Evolutionary conservation across 2,329 filamentous ascomycete species (phyloP), one percentile per base, ranked within the genome.

Genomic region (Escovopsis sp.): DNA sequence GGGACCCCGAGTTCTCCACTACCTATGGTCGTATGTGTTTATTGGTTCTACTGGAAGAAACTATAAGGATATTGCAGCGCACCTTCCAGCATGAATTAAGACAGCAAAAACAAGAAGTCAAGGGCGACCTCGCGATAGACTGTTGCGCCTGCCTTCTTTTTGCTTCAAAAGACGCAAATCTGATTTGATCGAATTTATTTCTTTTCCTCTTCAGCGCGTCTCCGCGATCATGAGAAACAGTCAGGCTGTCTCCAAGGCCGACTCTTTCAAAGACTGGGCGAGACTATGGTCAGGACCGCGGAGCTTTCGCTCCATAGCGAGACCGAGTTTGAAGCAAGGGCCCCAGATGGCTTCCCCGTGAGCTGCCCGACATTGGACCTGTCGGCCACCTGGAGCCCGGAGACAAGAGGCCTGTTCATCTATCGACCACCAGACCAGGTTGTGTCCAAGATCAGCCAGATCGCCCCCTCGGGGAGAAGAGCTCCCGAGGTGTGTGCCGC

Each of bases 321-420:
- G 54, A 76, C 74, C 50, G 64, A 66, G 48, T 68, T 81, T 46
- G 66, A 72, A 39, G 62, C 69, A 37, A 67, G 68, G 20, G 68
- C 76, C 16, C 67, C 73, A 32, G 63, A 68, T 31, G 65, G 43
- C 37, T 71, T 81, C 39, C 68, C 89, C 30, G 71, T 79, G 24
- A 85, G 83, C 60, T 94, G 86, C 59, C 85, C 88, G 13, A 81
- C 79, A 8, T 84, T 94, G 66, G 85, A 95, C 61, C 70, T 96
- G 37, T 70, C 82, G n/a, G 79, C 81, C 5, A 70, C 87, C 11
- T 65, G 64, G 58, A 82, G 83, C 11, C 74, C 71, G n/a, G 68
- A 71, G 13, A 74, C 78, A 45, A 76, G 76, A 39, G 76, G 78
- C 39, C 66, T 95, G 14, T 71, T 81, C 49, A 77, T 94, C 35